Conservation (phyloP, 768 basidiomycete species). For the Tulasnella sp. region DNA sequence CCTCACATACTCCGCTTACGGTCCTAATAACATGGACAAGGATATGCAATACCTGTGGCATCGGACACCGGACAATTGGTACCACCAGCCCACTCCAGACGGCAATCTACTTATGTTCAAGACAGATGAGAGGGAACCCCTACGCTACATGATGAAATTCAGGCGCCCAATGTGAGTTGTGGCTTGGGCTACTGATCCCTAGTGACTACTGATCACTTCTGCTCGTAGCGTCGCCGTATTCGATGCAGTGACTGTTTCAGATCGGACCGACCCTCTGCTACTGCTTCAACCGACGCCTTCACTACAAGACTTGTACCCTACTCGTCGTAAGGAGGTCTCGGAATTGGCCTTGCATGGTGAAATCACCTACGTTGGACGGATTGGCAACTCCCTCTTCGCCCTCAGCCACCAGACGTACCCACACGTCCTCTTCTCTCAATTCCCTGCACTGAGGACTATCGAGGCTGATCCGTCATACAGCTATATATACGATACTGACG, state of each 20-base stretch:
- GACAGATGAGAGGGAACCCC: constrained; percentile 20
- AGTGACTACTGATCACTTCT: not conserved
- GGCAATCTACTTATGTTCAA: constrained; percentile 68
- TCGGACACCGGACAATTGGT: constrained; percentile 65
- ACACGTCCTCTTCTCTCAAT: constrained; percentile 44
- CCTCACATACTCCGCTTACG: constrained; percentile 83
- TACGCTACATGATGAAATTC: constrained; percentile 52
- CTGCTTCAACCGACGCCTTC: constrained; percentile 79
- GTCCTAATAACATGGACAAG: constrained; percentile 81
- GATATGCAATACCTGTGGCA: constrained; percentile 61
- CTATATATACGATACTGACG: not conserved
- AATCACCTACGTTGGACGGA: constrained; percentile 71
- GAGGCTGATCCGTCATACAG: not conserved
- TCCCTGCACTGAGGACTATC: constrained; percentile 7
- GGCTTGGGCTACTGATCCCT: not conserved
- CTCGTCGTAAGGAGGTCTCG: constrained; percentile 25
- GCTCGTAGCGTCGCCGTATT: constrained; percentile 65
- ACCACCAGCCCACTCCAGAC: constrained; percentile 70
- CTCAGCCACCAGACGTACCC: constrained; percentile 78
- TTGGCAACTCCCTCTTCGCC: constrained; percentile 70
- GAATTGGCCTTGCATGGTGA: constrained; percentile 41
- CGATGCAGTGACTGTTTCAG: constrained; percentile 48
- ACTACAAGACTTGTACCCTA: constrained; percentile 59
- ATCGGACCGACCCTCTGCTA: constrained; percentile 55
- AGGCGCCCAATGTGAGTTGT: constrained; percentile 57